Conservation (phyloP, 1,284 basidiomycete genomes). For the Testicularia cyperi region DNA sequence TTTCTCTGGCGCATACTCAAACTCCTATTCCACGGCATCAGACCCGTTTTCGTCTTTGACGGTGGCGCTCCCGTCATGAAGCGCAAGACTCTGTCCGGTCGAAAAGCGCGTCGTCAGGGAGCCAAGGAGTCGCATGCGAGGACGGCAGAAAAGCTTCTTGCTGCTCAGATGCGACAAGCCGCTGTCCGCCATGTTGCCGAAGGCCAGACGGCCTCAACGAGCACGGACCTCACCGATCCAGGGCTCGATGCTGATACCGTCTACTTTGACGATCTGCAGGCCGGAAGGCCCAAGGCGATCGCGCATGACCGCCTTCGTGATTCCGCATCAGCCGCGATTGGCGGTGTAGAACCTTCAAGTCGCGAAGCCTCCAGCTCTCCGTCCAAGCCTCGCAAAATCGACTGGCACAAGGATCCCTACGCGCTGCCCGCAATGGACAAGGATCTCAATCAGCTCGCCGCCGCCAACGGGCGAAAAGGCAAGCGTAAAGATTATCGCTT, state of each 20-base stretch:
- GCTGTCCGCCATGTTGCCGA: slow-evolving; percentile 71
- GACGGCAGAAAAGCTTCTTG: slow-evolving; percentile 78
- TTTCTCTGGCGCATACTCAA: slow-evolving; percentile 82
- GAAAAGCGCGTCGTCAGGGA: slow-evolving; percentile 68
- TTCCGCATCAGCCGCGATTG: background rate
- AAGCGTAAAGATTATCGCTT: slow-evolving; percentile 53
- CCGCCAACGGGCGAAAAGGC: slow-evolving; percentile 23
- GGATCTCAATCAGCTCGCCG: slow-evolving; percentile 33
- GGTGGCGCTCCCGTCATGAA: slow-evolving; percentile 64
- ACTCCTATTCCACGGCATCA: slow-evolving; percentile 84
- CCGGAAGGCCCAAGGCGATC: slow-evolving; percentile 11
- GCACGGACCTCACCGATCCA: background rate
- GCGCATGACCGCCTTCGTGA: slow-evolving; percentile 70
- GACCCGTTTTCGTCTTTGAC: slow-evolving; percentile 85
- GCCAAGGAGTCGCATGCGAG: slow-evolving; percentile 57
- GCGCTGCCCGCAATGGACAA: slow-evolving; percentile 52
- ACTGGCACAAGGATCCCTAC: slow-evolving; percentile 57
- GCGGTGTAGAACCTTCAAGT: slow-evolving; percentile 1
- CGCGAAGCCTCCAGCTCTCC: slow-evolving; percentile 60
- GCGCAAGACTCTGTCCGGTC: slow-evolving; percentile 59
- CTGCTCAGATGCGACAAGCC: slow-evolving; percentile 87
- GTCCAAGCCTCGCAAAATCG: slow-evolving; percentile 55
- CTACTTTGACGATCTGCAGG: slow-evolving; percentile 44
- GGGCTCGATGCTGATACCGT: slow-evolving; percentile 63
- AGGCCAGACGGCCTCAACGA: slow-evolving; percentile 2